These are phyloP conservation scores for Tremellales sp. DNA, from an alignment of 1,284 basidiomycete species.

Conservation along the genomic window DNA sequence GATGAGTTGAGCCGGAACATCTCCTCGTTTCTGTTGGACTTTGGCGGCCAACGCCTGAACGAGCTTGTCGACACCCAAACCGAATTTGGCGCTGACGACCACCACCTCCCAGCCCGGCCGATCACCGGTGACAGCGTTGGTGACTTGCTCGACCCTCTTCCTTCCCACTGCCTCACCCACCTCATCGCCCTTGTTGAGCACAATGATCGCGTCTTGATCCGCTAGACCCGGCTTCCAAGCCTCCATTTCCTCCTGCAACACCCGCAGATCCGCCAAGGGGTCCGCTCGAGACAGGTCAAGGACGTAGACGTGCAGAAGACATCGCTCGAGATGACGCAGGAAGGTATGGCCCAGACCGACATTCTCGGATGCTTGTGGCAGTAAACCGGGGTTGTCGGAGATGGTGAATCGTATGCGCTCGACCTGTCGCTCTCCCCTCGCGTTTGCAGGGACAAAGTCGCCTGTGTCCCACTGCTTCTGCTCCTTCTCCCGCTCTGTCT, in stretches of 20 bases:
- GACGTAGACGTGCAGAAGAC: constrained; percentile 83
- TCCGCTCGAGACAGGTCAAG: constrained; percentile 71
- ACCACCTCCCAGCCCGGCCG: constrained; percentile 61
- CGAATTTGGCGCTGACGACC: constrained; percentile 74
- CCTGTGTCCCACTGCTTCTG: constrained; percentile 32
- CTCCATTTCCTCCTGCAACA: constrained; percentile 76
- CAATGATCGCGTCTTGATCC: constrained; percentile 67
- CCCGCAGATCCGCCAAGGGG: constrained; percentile 70
- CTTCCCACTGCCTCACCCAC: constrained; percentile 51
- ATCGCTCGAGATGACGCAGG: constrained; percentile 87
- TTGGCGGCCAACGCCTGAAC: constrained; percentile 63
- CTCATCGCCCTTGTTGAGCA: constrained; percentile 93
- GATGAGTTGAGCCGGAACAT: too few relatives aligned
- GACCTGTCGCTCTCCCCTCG: constrained; percentile 2
- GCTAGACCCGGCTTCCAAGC: constrained; percentile 77
- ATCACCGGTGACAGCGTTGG: constrained; percentile 14
- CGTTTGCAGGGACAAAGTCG: constrained; percentile 25
- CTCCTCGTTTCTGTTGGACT: constrained; percentile 48
- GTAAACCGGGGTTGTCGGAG: constrained; percentile 95
- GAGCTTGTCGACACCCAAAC: constrained; percentile 66
- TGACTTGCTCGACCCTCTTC: constrained; percentile 49
- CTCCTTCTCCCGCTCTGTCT: constrained; percentile 57
- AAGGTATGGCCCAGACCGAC: constrained; percentile 93
- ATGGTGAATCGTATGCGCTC: constrained; percentile 86
- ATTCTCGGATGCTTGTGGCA: constrained; percentile 77